Percentiles rank a stretch among this genome's conserved stretches.
phyloP scores from a whole-genome alignment of 2,329 filamentous ascomycete species.

The Hymenoscyphus salicellus region DNA sequence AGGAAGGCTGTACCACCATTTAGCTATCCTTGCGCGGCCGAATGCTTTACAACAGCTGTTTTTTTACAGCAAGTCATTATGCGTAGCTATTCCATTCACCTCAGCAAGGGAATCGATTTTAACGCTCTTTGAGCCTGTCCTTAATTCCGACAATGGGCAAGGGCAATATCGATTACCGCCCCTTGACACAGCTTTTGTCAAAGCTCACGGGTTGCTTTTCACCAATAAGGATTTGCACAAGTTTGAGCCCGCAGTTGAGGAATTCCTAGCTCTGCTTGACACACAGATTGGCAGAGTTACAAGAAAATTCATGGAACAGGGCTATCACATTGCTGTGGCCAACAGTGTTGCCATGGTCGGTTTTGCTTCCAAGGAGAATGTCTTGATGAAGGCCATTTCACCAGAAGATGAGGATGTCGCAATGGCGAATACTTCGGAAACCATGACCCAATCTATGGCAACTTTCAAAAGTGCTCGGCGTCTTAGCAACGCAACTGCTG shows the following conservation, averaged over 20 bases:
- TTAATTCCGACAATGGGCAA: conserved; percentile 40
- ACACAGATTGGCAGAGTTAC: conserved; percentile 52
- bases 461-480: conserved; percentile 25
- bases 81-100: conserved; percentile 54
- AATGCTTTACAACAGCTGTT: conserved; percentile 69
- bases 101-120: conserved; percentile 68
- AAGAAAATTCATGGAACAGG: conserved; percentile 46
- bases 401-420: conserved; percentile 15
- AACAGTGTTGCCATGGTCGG: conserved; percentile 34
- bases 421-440: conserved; percentile 12
- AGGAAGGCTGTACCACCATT: conserved; percentile 81
- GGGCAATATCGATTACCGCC: conserved; percentile 40
- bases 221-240: conserved; percentile 47
- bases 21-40: conserved; percentile 73
- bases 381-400: conserved; percentile 28
- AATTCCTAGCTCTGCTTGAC: conserved; percentile 55
- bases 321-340: conserved; percentile 56
- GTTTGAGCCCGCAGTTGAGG: conserved; percentile 44
- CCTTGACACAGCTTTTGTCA: conserved; percentile 61
- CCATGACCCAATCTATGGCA: conserved; percentile 3
- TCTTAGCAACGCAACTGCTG: conserved; percentile 24
- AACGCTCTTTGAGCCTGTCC: conserved; percentile 63
- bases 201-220: conserved; percentile 63
- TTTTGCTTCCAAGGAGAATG: conserved; percentile 32
- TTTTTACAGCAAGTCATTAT: conserved; percentile 69